Percentiles rank a stretch among this genome's conserved stretches.
Evolutionary conservation across 768 basidiomycete species (phyloP).

Genomic region (Collybiopsis luxurians): DNA sequence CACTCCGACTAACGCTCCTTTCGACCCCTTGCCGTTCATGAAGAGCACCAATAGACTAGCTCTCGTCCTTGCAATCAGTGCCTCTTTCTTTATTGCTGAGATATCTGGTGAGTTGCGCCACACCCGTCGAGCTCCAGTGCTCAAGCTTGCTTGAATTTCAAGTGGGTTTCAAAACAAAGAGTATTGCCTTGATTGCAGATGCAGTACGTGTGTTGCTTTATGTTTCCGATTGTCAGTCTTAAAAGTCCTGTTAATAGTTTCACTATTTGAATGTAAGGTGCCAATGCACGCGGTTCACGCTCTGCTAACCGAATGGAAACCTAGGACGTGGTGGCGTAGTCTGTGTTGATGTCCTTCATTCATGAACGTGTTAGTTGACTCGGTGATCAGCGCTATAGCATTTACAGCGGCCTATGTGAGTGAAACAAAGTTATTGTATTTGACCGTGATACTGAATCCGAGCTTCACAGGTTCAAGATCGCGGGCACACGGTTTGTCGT

Average conservation of each 20-base stretch:
- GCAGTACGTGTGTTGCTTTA: conserved; percentile 34
- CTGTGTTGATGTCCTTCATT: conserved; percentile 11
- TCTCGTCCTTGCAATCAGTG: conserved; percentile 42
- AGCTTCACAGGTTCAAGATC: conserved; percentile 37
- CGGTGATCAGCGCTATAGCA: conserved; percentile 35
- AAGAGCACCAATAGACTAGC: conserved; percentile 48
- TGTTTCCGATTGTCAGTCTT: conserved; percentile 5
- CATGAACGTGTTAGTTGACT: not conserved
- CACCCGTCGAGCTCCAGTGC: not conserved
- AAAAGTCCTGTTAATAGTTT: conserved; percentile 32
- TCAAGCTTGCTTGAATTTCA: not conserved
- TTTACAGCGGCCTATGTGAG: conserved; percentile 45
- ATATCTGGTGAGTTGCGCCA: conserved; percentile 30
- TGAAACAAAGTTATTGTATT: not conserved
- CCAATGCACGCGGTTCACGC: conserved; percentile 4
- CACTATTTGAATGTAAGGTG: conserved; percentile 50
- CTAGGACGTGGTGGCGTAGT: conserved; percentile 50
- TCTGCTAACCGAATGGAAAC: not conserved
- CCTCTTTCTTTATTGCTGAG: conserved; percentile 48
- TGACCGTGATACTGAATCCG: not conserved
- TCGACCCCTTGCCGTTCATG: conserved; percentile 22
- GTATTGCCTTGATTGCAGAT: conserved; percentile 55
- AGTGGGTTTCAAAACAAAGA: conserved; percentile 57
- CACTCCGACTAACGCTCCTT: too few species aligned
- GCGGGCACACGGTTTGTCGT: conserved; percentile 37